Evolutionary conservation across 352 stramenopile species (phyloP), one percentile per base, ranked within the genome.

Genomic region (Phytophthora cryptogea): DNA sequence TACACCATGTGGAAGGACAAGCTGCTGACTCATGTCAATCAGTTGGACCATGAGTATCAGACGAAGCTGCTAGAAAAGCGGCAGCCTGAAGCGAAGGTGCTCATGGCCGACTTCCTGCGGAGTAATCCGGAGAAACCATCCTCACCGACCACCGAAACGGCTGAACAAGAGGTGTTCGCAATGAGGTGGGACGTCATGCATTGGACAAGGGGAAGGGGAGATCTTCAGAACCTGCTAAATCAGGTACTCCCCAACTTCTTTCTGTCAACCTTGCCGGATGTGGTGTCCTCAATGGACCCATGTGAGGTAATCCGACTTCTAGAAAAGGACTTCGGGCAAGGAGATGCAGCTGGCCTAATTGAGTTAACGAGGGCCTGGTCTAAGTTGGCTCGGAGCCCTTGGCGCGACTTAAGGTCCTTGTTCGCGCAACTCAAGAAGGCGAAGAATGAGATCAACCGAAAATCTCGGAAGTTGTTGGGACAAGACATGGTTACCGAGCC

Each of bases 1-100:
- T 69, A 64, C 42, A 48, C 35, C 8, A 64, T 59, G 54, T 65
- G 48, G 37, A 64, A 60, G 10, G 54, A 61, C 27, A 66, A 70
- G 20, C 16, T 61, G 0, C 13, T 66, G 9, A 66, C 49, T 0
- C 54, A 70, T 17, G 44, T 58, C 42, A 54, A 52, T 7, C 56
- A 52, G 43, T 8, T 61, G 1, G 42, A 61, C 45, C 48, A 65
- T 42, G 40, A 41, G 2, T 69, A 65, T 8, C 47, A 60, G 14
- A 31, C 32, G 0, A 60, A 56, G 35, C 41, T 49, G 27, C 48
- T 69, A 6, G 54, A 64, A 26, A n/a, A 59, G 40, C 11, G 48
- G n/a, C 30, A 59, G n/a, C 28, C 35, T 10, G 40, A 50, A 14
- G 48, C 14, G 13, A 69, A 45, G 27, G 32, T 56, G 11, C 39